These are phyloP conservation scores for Euphorbia schlechtendalii DNA, from an alignment of 441 rosid species.

Conservation along the genomic window DNA sequence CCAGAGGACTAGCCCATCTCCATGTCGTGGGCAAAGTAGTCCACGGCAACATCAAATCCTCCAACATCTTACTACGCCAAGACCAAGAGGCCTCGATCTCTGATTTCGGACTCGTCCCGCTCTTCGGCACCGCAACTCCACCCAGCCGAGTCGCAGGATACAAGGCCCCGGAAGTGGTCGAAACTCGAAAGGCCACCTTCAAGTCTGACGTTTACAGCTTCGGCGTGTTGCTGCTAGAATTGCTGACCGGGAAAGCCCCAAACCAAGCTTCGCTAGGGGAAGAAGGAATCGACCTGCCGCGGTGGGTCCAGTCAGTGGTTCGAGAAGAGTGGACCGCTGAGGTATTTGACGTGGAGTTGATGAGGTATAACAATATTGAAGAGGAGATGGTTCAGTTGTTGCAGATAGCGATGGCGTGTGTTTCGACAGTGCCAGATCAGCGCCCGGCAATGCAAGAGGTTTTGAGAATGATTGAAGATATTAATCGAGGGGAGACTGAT, in stretches of 20 bases:
- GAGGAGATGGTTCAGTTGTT: conserved; percentile 97
- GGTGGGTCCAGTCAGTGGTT: conserved; percentile 96
- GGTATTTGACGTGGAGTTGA: conserved; percentile 85
- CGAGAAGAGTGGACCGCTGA: conserved; percentile 98
- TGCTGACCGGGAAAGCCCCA: conserved; percentile 84
- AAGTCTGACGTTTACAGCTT: conserved; percentile 93
- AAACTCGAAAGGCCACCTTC: conserved; percentile 61
- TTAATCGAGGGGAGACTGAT: conserved; percentile 68
- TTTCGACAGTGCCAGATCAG: conserved; percentile 75
- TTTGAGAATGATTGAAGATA: conserved; percentile 82
- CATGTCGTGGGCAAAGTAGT: conserved; percentile 55
- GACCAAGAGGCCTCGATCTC: conserved; percentile 62
- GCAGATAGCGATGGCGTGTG: conserved; percentile 91
- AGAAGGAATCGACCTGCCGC: conserved; percentile 83
- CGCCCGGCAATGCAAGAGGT: conserved; percentile 81
- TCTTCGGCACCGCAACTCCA: conserved; percentile 50
- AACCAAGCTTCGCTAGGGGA: conserved; percentile 88
- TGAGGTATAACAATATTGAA: conserved; percentile 81
- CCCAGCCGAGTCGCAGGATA: conserved; percentile 75
- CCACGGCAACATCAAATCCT: conserved; percentile 89
- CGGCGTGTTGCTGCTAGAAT: conserved; percentile 74
- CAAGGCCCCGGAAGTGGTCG: conserved; percentile 79
- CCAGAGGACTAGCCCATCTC: conserved; percentile 67
- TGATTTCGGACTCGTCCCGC: conserved; percentile 70
- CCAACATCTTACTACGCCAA: conserved; percentile 68